Base-by-base conservation (phyloP, 2,329 filamentous ascomycete genomes). In the Trichoderma koningii region DNA sequence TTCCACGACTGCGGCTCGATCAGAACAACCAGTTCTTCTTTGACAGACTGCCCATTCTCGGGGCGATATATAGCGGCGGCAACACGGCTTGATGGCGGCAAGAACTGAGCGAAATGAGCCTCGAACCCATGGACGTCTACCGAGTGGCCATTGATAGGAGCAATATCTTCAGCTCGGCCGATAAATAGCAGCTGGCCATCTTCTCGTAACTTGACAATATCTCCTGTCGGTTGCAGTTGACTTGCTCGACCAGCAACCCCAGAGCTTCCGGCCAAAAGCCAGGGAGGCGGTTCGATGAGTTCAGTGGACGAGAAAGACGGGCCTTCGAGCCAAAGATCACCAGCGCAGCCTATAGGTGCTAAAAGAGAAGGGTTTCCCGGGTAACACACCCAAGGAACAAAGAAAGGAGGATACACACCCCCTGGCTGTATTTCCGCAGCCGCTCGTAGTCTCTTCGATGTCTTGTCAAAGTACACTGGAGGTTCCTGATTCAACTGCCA, bases 281-380 rank as follows among this genome's bases (percentile, higher is more conserved):
- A 52, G 5, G 10, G 28, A 19, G 50, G 50, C 14, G 50, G 34
- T n/a, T 52, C 50, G 10, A 34, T 52, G 5, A 28, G 17, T 34
- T 30, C 26, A 5, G 17, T 21, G 7, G 26, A n/a, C 6, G 38
- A 15, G 9, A 57, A 21, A 26, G 7, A 19, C 12, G 19, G 38
- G 4, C 56, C 56, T 60, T 60, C 56, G 30, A 60, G 44, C 56
- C 56, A 60, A 34, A 60, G 56, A 17, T 60, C 56, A 51, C 56
- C 56, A 12, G 28, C 21, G 15, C 21, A 45, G 2, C 56, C 56
- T 15, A 60, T 50, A 15, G 56, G 56, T 7, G 56, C 50, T 34
- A 60, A 30, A 28, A 57, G 55, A 12, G 55, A 41, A 7, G 55
- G 42, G 12, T 44, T 57, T 45, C 34, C 23, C 26, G 55, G 55